Percentiles rank a stretch among this genome's conserved stretches.
Evolutionary conservation across 225 moss, liverwort and hornwort species (phyloP).

Genomic region (Marchantia polymorpha): DNA sequence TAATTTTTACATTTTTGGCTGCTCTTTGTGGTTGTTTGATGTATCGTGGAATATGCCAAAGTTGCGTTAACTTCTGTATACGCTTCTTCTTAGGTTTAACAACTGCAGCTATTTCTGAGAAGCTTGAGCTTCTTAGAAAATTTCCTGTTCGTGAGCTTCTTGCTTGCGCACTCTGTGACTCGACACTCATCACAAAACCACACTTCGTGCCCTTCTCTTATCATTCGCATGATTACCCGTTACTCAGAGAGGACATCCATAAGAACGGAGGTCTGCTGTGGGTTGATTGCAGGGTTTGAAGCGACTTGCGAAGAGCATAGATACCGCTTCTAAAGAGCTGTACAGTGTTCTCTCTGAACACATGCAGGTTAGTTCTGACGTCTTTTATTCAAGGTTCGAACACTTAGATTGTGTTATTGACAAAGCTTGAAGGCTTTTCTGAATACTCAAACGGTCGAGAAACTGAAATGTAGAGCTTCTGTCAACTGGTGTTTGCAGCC

Average conservation of each 20-base stretch:
- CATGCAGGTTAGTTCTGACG: conserved; percentile 61
- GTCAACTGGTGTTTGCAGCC: conserved; percentile 56
- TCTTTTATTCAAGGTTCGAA: neutral
- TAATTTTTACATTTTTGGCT: neutral
- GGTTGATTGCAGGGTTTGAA: conserved; percentile 64
- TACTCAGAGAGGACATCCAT: too few species aligned
- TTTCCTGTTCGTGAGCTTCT: too few species aligned
- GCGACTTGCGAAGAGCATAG: conserved; percentile 79
- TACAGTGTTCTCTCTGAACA: conserved; percentile 81
- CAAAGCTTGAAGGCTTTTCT: neutral
- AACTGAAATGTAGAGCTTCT: neutral
- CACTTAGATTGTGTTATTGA: neutral
- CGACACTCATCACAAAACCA: too few species aligned
- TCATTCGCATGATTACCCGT: too few species aligned
- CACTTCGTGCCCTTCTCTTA: too few species aligned
- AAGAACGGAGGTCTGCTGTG: neutral
- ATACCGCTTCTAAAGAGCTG: conserved; percentile 79
- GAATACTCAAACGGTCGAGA: neutral
- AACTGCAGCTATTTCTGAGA: neutral
- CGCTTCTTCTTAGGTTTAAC: neutral
- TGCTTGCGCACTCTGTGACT: too few species aligned
- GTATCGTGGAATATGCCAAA: neutral
- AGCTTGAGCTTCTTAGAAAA: too few species aligned
- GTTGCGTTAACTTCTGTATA: neutral
- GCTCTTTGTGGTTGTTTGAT: neutral